These are phyloP conservation scores for Apiospora pterosperma DNA, from an alignment of 2,329 filamentous ascomycete species.

Conservation along the genomic window DNA sequence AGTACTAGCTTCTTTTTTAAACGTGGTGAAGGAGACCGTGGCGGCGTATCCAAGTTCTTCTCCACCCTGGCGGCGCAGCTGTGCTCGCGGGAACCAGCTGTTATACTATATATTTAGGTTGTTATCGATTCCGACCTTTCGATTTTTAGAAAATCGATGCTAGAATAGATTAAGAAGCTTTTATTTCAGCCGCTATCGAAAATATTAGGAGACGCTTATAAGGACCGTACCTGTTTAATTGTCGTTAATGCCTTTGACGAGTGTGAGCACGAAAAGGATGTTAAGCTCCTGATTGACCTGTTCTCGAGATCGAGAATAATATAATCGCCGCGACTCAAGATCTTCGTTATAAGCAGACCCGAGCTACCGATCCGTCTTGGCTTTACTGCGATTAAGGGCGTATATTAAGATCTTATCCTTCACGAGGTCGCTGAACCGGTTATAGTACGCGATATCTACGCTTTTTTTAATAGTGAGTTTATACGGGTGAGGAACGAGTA, in stretches of 20 bases:
- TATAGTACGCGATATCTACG: background rate
- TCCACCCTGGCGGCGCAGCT: no score
- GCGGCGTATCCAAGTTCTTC: no score
- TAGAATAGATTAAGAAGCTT: slow-evolving; percentile 39
- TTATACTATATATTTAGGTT: no score
- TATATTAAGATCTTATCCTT: no score
- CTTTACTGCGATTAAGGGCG: slow-evolving; percentile 23
- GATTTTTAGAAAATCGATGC: slow-evolving; percentile 23
- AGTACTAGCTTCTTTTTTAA: no score
- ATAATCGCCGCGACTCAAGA: slow-evolving; percentile 16
- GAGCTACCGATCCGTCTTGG: slow-evolving; percentile 31
- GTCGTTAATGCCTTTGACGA: slow-evolving; percentile 34
- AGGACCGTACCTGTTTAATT: slow-evolving; percentile 14
- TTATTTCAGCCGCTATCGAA: slow-evolving; percentile 30
- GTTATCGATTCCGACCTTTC: no score
- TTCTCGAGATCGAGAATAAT: slow-evolving; percentile 13
- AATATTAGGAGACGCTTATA: no score
- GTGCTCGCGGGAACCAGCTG: no score
- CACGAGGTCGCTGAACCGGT: background rate
- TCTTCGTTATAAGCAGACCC: slow-evolving; percentile 38
- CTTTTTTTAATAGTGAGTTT: background rate
- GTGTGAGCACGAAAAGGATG: slow-evolving; percentile 25
- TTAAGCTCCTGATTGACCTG: slow-evolving; percentile 24
- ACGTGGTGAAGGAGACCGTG: no score
- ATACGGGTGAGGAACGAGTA: background rate